These are phyloP conservation scores for Neotropicomus parvogracilis DNA, from an alignment of 1,284 basidiomycete species.

Conservation along the genomic window DNA sequence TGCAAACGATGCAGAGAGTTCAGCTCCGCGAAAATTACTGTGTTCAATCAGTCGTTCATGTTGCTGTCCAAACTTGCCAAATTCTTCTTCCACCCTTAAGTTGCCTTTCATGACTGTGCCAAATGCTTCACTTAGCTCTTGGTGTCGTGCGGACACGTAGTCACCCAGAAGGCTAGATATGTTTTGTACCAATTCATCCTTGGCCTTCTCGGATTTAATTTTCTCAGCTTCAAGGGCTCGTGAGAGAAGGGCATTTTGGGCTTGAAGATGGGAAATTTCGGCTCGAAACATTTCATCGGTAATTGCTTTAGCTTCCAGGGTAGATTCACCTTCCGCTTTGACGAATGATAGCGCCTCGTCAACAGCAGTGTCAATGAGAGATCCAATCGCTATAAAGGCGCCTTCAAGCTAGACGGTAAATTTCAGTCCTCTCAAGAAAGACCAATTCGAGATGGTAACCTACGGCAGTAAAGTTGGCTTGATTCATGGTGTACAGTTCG, in stretches of 20 bases:
- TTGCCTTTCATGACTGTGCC: slow-evolving; percentile 55
- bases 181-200: slow-evolving; percentile 68
- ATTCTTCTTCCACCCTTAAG: slow-evolving; percentile 47
- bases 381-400: slow-evolving; percentile 48
- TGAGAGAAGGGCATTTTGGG: slow-evolving; percentile 70
- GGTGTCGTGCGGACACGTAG: slow-evolving; percentile 68
- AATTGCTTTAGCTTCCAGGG: slow-evolving; percentile 49
- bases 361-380: slow-evolving; percentile 59
- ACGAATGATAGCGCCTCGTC: slow-evolving; percentile 58
- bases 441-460: slow-evolving; percentile 19
- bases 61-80: slow-evolving; percentile 45
- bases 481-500: slow-evolving; percentile 43
- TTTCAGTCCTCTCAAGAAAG: slow-evolving; percentile 1
- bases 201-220: slow-evolving; percentile 59
- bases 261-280: slow-evolving; percentile 64
- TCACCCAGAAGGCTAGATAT: slow-evolving; percentile 69
- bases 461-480: slow-evolving; percentile 44
- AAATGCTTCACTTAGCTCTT: slow-evolving; percentile 62
- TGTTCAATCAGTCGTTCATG: slow-evolving; percentile 47
- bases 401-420: slow-evolving; percentile 44
- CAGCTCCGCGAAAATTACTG: slow-evolving; percentile 39
- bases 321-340: slow-evolving; percentile 49
- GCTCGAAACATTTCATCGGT: slow-evolving; percentile 49
- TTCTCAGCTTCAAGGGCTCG: slow-evolving; percentile 67
- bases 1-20: slow-evolving; percentile 43